These are phyloP conservation scores for Hypoxylon sp. DNA, from an alignment of 2,329 filamentous ascomycete species.

Conservation along the genomic window DNA sequence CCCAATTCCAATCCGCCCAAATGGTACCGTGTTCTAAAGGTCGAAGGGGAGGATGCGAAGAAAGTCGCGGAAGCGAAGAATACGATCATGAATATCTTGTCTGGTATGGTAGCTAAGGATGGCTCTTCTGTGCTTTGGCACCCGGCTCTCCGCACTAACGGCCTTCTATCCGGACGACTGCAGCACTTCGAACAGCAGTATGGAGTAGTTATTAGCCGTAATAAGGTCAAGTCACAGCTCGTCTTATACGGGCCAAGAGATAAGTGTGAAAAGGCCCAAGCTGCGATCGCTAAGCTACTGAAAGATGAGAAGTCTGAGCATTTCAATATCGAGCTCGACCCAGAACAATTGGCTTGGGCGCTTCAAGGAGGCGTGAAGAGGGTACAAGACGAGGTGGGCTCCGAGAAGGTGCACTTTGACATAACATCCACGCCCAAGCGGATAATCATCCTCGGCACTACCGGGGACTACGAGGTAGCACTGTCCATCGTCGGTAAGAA, in stretches of 20 bases:
- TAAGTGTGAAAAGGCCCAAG: conserved; percentile 34
- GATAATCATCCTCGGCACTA: conserved; percentile 51
- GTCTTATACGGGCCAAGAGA: conserved; percentile 47
- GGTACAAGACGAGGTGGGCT: conserved; percentile 47
- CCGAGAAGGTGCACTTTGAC: conserved; percentile 50
- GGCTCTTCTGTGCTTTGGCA: conserved; percentile 51
- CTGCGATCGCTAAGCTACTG: conserved; percentile 32
- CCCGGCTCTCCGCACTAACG: conserved; percentile 45
- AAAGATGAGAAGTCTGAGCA: conserved; percentile 22
- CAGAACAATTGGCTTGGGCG: conserved; percentile 49
- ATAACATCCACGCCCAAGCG: conserved; percentile 50
- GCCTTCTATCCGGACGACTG: conserved; percentile 35
- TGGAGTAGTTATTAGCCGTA: conserved; percentile 49
- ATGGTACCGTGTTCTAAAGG: conserved; percentile 53
- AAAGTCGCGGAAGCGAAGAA: conserved; percentile 52
- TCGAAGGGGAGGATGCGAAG: conserved; percentile 53
- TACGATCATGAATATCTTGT: conserved; percentile 51
- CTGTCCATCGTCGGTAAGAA: conserved; percentile 27
- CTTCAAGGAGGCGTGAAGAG: conserved; percentile 51
- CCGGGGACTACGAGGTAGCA: conserved; percentile 39
- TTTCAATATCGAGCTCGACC: conserved; percentile 48
- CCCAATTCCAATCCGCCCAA: conserved; percentile 35
- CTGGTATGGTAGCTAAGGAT: conserved; percentile 49
- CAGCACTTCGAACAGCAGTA: conserved; percentile 41
- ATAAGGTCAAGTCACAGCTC: conserved; percentile 50